Base-by-base conservation (phyloP, 2,329 filamentous ascomycete genomes). In the Aspergillus floridensis region DNA sequence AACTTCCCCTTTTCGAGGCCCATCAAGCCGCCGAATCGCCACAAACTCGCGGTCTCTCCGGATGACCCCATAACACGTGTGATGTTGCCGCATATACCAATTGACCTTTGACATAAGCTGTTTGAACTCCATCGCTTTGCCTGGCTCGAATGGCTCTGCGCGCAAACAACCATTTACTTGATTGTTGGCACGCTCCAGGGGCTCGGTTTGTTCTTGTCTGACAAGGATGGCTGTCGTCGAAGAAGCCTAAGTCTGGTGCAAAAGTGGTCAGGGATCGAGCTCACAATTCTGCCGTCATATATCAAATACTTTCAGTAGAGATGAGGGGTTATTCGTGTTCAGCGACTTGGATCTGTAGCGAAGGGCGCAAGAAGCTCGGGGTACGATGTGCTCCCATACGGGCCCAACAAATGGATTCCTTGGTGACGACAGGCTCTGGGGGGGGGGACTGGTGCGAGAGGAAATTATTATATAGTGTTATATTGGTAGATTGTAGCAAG, bases 1-100 rank as follows among this genome's bases (percentile, higher is more conserved):
- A 68, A 41, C 19, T 50, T 60, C 2, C 66, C 64, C 32, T 63
- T 31, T 12, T 10, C 26, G 7, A 6, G 26, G 26, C 7, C 7
- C 7, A 49, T 67, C 66, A 1, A 62, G 31, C 11, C 64, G 47
- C 32, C 54, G 57, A 32, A 67, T 46, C 24, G 58, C 62, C 16
- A 68, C 63, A 19, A 69, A 55, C 50, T 69, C 66, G 47, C 24
- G 12, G 48, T 66, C 55, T 2, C 58, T 63, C 6, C 65, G 48
- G 7, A 65, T 56, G 49, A 55, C 62, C 3, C 63, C 59, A 24
- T 61, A 65, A 4, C 53, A 19, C 2, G 60, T 19, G n/a, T 51
- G 5, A 41, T 65, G 63, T 41, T 64, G 63, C 2, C 57, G 53
- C 63, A 64, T 61, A 47, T 62, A 64, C 11, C 32, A 66, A 32